phyloP scores from a whole-genome alignment of 352 stramenopile genomes.

The Phytophthora chlamydospora region DNA sequence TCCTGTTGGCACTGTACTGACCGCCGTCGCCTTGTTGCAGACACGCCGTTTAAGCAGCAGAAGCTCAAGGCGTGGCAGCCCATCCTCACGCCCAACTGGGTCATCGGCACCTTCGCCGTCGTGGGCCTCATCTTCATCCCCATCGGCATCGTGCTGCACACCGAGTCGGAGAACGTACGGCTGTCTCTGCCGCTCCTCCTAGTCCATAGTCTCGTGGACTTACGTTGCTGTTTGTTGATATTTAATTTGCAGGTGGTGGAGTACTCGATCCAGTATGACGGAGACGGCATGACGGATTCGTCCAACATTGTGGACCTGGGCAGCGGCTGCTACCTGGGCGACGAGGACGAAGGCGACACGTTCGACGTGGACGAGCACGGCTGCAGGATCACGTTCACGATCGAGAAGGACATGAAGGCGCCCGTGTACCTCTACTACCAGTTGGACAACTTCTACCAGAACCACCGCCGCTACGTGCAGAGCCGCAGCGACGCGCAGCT shows the following conservation, averaged over 20 bases:
- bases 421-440: slow-evolving; percentile 99
- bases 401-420: slow-evolving; percentile 94
- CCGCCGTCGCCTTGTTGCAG: slow-evolving; percentile 28
- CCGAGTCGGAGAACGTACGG: slow-evolving; percentile 84
- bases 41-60: slow-evolving; percentile 91
- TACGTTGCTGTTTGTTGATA: no score
- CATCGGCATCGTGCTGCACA: slow-evolving; percentile 91
- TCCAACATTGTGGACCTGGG: slow-evolving; percentile 68
- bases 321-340: slow-evolving; percentile 63
- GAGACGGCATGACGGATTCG: slow-evolving; percentile 54
- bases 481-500: slow-evolving; percentile 93
- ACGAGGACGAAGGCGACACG: slow-evolving; percentile 64
- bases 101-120: slow-evolving; percentile 94
- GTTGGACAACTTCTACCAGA: slow-evolving; percentile 99
- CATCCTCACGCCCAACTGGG: slow-evolving; percentile 96
- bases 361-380: slow-evolving; percentile 67
- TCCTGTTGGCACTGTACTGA: neutral
- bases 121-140: slow-evolving; percentile 96
- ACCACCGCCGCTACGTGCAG: slow-evolving; percentile 95
- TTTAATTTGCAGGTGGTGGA: slow-evolving; percentile 70
- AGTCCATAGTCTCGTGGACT: no score
- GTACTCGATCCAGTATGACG: slow-evolving; percentile 91
- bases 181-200: slow-evolving; percentile 1
- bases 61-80: slow-evolving; percentile 96
- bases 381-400: slow-evolving; percentile 87